Evolutionary conservation across 306 rosid species (phyloP).

Genomic region (Pyrus bretschneideri): DNA sequence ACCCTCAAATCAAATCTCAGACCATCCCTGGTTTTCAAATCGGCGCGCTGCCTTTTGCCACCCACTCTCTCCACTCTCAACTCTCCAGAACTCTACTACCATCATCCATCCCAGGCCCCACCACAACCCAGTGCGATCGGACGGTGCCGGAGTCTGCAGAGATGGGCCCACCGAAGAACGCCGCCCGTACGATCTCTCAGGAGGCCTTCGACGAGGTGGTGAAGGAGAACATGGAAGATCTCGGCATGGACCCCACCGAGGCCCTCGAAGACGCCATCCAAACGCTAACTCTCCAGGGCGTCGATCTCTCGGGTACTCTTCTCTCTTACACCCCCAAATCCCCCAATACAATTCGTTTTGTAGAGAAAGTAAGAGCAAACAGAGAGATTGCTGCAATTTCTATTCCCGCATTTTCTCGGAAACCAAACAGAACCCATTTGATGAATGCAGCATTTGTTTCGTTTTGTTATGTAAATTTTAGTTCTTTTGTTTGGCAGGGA

Average conservation of each 20-base stretch:
- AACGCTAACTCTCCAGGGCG: constrained; percentile 85
- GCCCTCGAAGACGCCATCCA: constrained; percentile 87
- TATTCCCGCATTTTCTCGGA: not conserved
- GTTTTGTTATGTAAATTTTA: not conserved
- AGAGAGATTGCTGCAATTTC: not conserved
- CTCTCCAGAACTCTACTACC: not conserved
- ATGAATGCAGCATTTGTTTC: too few species aligned
- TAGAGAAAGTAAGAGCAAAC: not conserved
- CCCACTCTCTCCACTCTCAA: not conserved
- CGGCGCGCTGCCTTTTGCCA: not conserved
- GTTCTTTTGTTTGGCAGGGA: constrained; percentile 31
- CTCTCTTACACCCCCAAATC: not conserved
- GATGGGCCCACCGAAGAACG: constrained; percentile 60
- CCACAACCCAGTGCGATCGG: not conserved
- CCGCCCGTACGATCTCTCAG: constrained; percentile 71
- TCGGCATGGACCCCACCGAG: constrained; percentile 83
- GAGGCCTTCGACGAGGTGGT: constrained; percentile 84
- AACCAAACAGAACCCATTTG: not conserved
- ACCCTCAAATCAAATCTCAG: constrained; percentile 1
- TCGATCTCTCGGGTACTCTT: constrained; percentile 71
- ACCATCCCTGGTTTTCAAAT: not conserved
- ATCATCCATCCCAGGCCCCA: not conserved
- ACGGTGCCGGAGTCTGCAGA: not conserved
- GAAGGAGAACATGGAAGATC: constrained; percentile 78
- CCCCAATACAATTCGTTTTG: not conserved